Evolutionary conservation across 2,329 filamentous ascomycete species (phyloP).

Genomic region (Claviceps fusiformis): DNA sequence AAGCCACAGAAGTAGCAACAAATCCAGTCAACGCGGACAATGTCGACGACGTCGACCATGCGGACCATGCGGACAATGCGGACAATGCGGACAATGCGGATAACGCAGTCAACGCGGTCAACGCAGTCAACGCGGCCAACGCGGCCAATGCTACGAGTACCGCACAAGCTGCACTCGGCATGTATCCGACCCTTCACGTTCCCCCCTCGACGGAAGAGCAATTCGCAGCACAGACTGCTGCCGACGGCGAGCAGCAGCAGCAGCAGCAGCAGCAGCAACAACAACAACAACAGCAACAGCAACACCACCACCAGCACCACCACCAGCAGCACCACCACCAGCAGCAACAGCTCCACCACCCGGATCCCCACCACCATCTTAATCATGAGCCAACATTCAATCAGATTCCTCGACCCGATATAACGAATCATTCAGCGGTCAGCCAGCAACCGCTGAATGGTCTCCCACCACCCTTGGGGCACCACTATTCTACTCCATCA

Average conservation of each 20-base stretch:
- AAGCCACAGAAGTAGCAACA: constrained; percentile 25
- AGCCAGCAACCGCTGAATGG: constrained; percentile 25
- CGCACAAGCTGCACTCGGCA: constrained; percentile 43
- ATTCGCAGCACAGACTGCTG: constrained; percentile 38
- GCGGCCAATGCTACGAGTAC: constrained; percentile 43
- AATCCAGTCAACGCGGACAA: neutral
- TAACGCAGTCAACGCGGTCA: no score
- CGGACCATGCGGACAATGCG: no score
- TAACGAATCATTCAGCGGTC: constrained; percentile 10
- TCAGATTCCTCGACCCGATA: constrained; percentile 18
- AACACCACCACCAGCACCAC: no score
- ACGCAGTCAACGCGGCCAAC: constrained; percentile 30
- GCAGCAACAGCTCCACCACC: no score
- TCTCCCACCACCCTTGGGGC: constrained; percentile 16
- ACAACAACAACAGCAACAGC: neutral
- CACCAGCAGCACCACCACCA: no score
- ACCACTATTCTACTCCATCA: constrained; percentile 23
- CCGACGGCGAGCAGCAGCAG: constrained; percentile 12
- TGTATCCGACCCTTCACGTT: constrained; percentile 47
- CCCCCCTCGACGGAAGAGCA: constrained; percentile 45
- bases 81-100: no score
- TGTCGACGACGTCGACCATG: neutral
- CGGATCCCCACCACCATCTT: no score
- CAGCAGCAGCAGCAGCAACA: constrained; percentile 6
- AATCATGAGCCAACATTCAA: constrained; percentile 19